Evolutionary conservation across 2,329 filamentous ascomycete genomes (phyloP).

Genomic region (Ophiostoma sp.): DNA sequence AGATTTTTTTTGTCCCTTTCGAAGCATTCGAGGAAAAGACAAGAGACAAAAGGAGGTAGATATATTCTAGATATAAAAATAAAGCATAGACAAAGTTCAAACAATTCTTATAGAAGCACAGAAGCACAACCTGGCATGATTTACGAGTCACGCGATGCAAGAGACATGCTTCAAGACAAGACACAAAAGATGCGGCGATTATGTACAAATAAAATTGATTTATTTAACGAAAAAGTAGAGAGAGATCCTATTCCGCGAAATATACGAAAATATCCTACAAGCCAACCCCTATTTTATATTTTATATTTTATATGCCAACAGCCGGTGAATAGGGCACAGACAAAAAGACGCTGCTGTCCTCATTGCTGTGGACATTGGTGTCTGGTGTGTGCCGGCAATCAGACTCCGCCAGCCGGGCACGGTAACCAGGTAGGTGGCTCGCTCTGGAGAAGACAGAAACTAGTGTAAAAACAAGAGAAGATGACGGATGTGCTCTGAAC

Average conservation of each 20-base stretch:
- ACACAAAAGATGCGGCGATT: background rate
- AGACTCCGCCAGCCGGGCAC: background rate
- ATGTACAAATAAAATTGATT: background rate
- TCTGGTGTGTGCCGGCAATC: background rate
- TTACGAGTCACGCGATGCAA: no score
- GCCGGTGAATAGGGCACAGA: background rate
- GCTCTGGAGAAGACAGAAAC: background rate
- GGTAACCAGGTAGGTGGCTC: background rate
- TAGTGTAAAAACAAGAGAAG: background rate
- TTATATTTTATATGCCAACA: slow-evolving; percentile 5
- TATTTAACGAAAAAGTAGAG: background rate
- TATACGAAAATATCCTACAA: slow-evolving; percentile 14
- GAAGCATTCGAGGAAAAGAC: no score
- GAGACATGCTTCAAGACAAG: background rate
- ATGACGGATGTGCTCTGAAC: background rate
- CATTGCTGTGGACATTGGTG: background rate
- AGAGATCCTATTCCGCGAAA: slow-evolving; percentile 18
- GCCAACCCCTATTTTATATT: slow-evolving; percentile 1
- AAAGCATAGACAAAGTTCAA: background rate
- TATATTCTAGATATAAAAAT: background rate
- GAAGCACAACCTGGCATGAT: background rate
- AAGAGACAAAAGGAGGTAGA: background rate
- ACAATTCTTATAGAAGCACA: no score
- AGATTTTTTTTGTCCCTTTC: background rate
- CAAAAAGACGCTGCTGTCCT: background rate